Conservation (phyloP, 1,284 basidiomycete species). For the Exobasidium rhododendri region DNA sequence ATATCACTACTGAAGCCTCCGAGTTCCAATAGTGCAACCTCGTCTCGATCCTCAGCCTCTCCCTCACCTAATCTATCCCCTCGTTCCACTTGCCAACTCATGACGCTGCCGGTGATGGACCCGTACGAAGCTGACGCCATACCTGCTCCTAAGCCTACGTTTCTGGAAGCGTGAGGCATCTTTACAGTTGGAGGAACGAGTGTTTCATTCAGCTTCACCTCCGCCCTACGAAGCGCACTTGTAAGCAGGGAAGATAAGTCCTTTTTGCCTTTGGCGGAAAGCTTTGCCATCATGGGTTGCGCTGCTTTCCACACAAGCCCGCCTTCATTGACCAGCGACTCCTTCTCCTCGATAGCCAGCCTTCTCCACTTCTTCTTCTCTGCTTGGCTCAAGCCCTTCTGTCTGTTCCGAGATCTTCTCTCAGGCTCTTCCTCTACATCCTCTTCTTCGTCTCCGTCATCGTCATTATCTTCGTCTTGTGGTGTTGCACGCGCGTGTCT, state of each 20-base stretch:
- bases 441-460: too few species aligned
- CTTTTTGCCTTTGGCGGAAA: not conserved
- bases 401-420: not conserved
- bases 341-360: slow-evolving; percentile 2
- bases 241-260: not conserved
- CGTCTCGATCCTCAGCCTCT: not conserved
- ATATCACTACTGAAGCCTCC: slow-evolving; percentile 6
- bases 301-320: slow-evolving; percentile 10
- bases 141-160: not conserved
- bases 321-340: not conserved
- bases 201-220: not conserved
- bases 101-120: not conserved
- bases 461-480: too few species aligned
- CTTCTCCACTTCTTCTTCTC: slow-evolving; percentile 1
- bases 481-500: too few species aligned
- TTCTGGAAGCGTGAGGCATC: slow-evolving; percentile 2
- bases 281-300: not conserved
- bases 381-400: not conserved
- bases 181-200: not conserved
- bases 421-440: not conserved
- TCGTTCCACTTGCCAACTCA: slow-evolving; percentile 6
- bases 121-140: not conserved
- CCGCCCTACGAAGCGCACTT: not conserved
- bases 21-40: not conserved
- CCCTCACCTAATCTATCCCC: not conserved